Evolutionary conservation across 2,329 filamentous ascomycete genomes (phyloP).

Genomic region (Dothideomycetes sp.): DNA sequence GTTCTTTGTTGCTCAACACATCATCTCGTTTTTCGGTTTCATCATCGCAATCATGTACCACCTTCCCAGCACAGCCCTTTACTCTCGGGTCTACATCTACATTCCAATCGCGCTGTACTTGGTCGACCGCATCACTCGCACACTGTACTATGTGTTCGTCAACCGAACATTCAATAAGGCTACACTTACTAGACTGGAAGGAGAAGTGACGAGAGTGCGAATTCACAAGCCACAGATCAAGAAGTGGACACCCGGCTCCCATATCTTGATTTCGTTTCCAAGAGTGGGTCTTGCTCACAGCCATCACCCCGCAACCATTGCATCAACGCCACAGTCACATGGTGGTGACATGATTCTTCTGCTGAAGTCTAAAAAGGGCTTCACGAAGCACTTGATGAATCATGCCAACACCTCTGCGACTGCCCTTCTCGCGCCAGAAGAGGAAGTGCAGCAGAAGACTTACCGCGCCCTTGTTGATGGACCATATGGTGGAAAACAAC

Average conservation of each 20-base stretch:
- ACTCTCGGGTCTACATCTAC: slow-evolving; percentile 15
- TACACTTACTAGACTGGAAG: slow-evolving; percentile 11
- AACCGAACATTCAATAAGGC: slow-evolving; percentile 15
- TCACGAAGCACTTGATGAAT: slow-evolving; percentile 16
- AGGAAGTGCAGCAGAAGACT: neutral
- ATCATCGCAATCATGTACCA: slow-evolving; percentile 25
- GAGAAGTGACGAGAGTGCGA: slow-evolving; percentile 23
- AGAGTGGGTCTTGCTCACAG: slow-evolving; percentile 16
- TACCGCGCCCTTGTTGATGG: slow-evolving; percentile 14
- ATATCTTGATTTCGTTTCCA: slow-evolving; percentile 17
- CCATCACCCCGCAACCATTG: slow-evolving; percentile 17
- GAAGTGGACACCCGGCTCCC: slow-evolving; percentile 22
- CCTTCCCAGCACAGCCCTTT: slow-evolving; percentile 19
- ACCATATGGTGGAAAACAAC: slow-evolving; percentile 15
- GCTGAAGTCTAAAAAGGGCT: slow-evolving; percentile 18
- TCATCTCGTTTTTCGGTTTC: slow-evolving; percentile 27
- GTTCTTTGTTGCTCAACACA: slow-evolving; percentile 23
- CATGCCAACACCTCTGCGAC: slow-evolving; percentile 13
- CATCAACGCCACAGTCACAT: slow-evolving; percentile 16
- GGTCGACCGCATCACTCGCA: slow-evolving; percentile 17
- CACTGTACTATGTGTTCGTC: slow-evolving; percentile 20
- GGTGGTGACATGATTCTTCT: slow-evolving; percentile 17
- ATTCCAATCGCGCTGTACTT: slow-evolving; percentile 17
- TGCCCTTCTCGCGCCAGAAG: slow-evolving; percentile 10
- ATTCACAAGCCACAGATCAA: slow-evolving; percentile 23